Percentiles rank a stretch among this genome's conserved stretches.
Evolutionary conservation across 2,329 filamentous ascomycete genomes (phyloP).

Genomic region (Botrytis fabae): DNA sequence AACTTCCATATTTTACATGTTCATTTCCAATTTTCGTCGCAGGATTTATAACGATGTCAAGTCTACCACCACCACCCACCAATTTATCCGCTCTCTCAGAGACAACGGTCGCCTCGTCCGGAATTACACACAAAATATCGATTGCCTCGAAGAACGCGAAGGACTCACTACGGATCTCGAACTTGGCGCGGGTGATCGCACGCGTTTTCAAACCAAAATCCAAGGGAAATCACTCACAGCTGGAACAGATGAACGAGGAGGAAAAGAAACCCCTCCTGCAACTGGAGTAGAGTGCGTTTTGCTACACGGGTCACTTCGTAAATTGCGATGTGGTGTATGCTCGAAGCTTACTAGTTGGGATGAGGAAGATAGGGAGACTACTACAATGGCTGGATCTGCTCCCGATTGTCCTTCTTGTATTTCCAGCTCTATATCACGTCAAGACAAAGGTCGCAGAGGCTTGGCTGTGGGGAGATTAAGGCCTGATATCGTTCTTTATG

Average conservation of each 20-base stretch:
- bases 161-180: slow-evolving; percentile 63
- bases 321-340: slow-evolving; percentile 64
- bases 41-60: slow-evolving; percentile 59
- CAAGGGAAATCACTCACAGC: slow-evolving; percentile 42
- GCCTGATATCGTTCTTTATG: slow-evolving; percentile 73
- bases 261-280: slow-evolving; percentile 30
- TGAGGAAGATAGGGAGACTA: slow-evolving; percentile 47
- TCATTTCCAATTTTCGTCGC: slow-evolving; percentile 66
- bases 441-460: slow-evolving; percentile 65
- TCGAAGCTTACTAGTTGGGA: slow-evolving; percentile 61
- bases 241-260: slow-evolving; percentile 37
- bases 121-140: slow-evolving; percentile 76
- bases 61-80: slow-evolving; percentile 64
- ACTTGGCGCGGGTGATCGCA: slow-evolving; percentile 61
- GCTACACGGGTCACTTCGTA: slow-evolving; percentile 67
- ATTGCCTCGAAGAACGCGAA: slow-evolving; percentile 70
- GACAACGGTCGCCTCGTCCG: slow-evolving; percentile 68
- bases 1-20: slow-evolving; percentile 71
- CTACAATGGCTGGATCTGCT: slow-evolving; percentile 60
- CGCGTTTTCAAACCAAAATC: slow-evolving; percentile 56
- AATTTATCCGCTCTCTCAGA: slow-evolving; percentile 66
- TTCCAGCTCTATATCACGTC: slow-evolving; percentile 60
- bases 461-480: slow-evolving; percentile 67
- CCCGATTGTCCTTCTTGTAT: slow-evolving; percentile 67
- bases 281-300: slow-evolving; percentile 55